phyloP scores from a whole-genome alignment of 208 protist species.

The Crithidia acanthocephali region DNA sequence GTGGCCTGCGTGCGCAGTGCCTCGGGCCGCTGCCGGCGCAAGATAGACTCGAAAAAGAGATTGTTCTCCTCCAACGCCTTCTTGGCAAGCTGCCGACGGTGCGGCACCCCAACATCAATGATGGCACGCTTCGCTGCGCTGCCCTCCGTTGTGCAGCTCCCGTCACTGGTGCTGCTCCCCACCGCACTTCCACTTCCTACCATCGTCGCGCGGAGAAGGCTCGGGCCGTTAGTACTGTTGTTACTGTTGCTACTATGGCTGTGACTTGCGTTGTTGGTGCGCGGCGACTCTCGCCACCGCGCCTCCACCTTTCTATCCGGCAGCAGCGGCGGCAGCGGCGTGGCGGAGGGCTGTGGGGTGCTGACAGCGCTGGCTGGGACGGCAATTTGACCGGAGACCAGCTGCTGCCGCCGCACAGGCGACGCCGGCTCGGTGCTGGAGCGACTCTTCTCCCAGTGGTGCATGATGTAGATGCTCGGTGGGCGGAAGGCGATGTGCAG shows the following conservation, averaged over 20 bases:
- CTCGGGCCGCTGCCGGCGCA: constrained; percentile 7
- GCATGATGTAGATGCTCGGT: constrained; percentile 18
- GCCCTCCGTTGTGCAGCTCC: background rate
- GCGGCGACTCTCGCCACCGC: background rate
- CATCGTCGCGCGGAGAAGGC: too few relatives aligned
- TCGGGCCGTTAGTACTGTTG: background rate
- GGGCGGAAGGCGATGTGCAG: constrained; percentile 20
- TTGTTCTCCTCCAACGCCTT: constrained; percentile 77
- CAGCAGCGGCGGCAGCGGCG: background rate
- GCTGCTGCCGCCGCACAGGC: constrained; percentile 11
- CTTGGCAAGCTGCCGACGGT: constrained; percentile 67
- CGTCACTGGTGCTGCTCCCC: background rate
- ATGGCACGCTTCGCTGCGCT: constrained; percentile 28
- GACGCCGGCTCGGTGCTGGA: background rate
- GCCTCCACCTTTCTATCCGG: background rate
- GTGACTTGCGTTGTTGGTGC: background rate
- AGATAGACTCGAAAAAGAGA: constrained; percentile 48
- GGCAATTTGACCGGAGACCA: constrained; percentile 5
- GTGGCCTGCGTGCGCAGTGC: background rate
- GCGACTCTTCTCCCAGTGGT: background rate
- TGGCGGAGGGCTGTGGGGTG: background rate
- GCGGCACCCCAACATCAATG: constrained; percentile 39
- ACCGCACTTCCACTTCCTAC: background rate
- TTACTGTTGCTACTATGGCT: constrained; percentile 7
- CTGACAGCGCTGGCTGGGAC: constrained; percentile 12